A percentile compares a stretch with the other conserved stretches of the same genome.
These are phyloP conservation scores for Neotropicomus parvogracilis DNA, from an alignment of 1,284 basidiomycete species.

Conservation along the genomic window DNA sequence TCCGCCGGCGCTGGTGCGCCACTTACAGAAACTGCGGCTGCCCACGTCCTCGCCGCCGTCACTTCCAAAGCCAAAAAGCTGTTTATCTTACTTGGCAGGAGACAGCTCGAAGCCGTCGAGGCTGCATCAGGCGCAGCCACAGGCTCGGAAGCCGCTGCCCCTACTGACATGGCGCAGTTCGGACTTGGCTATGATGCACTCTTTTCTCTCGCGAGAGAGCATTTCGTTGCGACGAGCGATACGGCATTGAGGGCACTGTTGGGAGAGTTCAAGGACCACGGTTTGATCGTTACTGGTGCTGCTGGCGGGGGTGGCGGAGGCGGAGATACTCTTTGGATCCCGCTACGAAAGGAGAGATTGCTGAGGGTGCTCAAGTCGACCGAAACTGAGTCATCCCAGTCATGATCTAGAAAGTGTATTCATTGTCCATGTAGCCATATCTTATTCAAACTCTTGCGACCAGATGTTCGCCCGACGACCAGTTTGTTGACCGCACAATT, in stretches of 20 bases:
- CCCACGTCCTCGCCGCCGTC: slow-evolving; percentile 82
- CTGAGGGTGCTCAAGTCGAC: slow-evolving; percentile 38
- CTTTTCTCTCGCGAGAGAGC: slow-evolving; percentile 65
- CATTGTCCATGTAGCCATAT: slow-evolving; percentile 4
- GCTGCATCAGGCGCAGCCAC: slow-evolving; percentile 37
- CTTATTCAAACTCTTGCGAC: neutral
- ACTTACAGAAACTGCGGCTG: slow-evolving; percentile 77
- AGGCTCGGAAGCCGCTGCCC: slow-evolving; percentile 4
- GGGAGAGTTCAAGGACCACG: slow-evolving; percentile 88
- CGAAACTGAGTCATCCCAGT: slow-evolving; percentile 14
- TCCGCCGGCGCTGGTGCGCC: slow-evolving; percentile 35
- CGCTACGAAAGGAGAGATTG: slow-evolving; percentile 68
- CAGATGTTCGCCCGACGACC: no score
- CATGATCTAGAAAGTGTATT: slow-evolving; percentile 12
- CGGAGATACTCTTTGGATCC: slow-evolving; percentile 77
- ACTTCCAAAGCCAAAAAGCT: slow-evolving; percentile 82
- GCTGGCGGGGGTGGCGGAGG: slow-evolving; percentile 36
- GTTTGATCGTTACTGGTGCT: slow-evolving; percentile 54
- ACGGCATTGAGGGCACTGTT: slow-evolving; percentile 77
- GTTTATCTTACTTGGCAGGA: slow-evolving; percentile 63
- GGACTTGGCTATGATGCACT: slow-evolving; percentile 63
- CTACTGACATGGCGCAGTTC: slow-evolving; percentile 34
- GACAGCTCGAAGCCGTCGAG: slow-evolving; percentile 52
- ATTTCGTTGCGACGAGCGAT: slow-evolving; percentile 86
- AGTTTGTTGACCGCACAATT: no score